Evolutionary conservation across 2,329 filamentous ascomycete species (phyloP), one percentile per base, ranked within the genome.

Genomic region (Eurotiales sp.): DNA sequence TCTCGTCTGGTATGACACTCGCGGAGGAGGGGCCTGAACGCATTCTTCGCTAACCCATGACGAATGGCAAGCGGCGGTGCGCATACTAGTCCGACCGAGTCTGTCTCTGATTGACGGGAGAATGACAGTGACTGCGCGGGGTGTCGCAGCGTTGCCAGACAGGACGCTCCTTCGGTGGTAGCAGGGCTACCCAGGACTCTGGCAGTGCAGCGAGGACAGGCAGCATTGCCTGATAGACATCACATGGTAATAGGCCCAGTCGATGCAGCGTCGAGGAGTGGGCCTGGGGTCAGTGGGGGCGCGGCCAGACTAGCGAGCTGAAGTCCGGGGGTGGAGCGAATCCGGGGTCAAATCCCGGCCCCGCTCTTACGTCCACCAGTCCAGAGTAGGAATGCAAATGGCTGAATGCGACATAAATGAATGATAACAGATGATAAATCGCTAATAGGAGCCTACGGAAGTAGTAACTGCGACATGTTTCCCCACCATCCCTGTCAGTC

Each of bases 311-410:
- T 21, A 34, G 44, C 29, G 17, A 30, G n/a, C n/a, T 15, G n/a
- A 25, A 52, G 32, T 52, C 50, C 50, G 50, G 50, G 50, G 50
- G 43, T 52, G 50, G 44, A 43, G 22, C 32, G 36, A 43, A 43
- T 45, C 50, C 50, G 43, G 50, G 50, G 45, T 19, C 36, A 14
- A 21, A 14, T 21, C 27, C 50, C 37, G 15, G 12, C 19, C 41
- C 22, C 41, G 29, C 41, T 27, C n/a, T 29, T 22, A 6, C 29
- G 14, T 23, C 12, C n/a, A 27, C 25, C 25, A 27, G 25, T n/a
- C n/a, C n/a, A n/a, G n/a, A n/a, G n/a, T n/a, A n/a, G n/a, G n/a
- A n/a, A n/a, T n/a, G n/a, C n/a, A n/a, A n/a, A n/a, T n/a, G n/a
- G n/a, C n/a, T n/a, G n/a, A n/a, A n/a, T n/a, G n/a, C n/a, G n/a